Evolutionary conservation across 805 yeast species (phyloP), one percentile per base, ranked within the genome.

Genomic region (Candida hispaniensis): DNA sequence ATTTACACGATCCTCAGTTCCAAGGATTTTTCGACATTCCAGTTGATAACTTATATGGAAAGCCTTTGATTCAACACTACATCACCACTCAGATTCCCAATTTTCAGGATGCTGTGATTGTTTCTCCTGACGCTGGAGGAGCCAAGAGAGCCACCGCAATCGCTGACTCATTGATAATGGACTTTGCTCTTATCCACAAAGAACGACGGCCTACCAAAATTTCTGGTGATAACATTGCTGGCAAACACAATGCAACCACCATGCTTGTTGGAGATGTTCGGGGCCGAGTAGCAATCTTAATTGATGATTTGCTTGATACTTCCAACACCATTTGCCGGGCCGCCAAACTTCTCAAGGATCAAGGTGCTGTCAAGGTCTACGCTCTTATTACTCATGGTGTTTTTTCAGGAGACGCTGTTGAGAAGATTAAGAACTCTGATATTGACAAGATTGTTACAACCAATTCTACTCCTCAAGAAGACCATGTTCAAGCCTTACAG

Each of bases 81-180:
- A 85, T 91, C 41, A 65, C 72, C 14, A 75, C 77, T 40, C 65
- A 67, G 43, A 75, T 91, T 39, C 88, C 93, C n/a, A 59, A 80
- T 43, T 82, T 75, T 52, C 71, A 71, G 45, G 78, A 85, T 24
- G 79, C 88, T 25, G 94, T 91, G 6, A 74, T 91, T 47, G 96
- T 91, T 19, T 83, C 95, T 1, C 99, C 99, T 0, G 99, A 91
- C 59, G 91, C 96, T 14, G 99, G 99, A 51, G 99, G 99, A 43
- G 99, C 98, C 32, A 91, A 91, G 57, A 65, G 98, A 45, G 96
- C 98, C 18, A 81, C 94, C 1, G 78, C 88, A 1, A 70, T 91
- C 42, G 98, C 98, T 2, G 99, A 91, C 59, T 71, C 79, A 1
- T 60, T 91, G 40, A 85, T 82, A 12, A 70, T 91, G 63, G 71